Evolutionary conservation across 768 basidiomycete genomes (phyloP).

Genomic region (Wakefieldia striispora): DNA sequence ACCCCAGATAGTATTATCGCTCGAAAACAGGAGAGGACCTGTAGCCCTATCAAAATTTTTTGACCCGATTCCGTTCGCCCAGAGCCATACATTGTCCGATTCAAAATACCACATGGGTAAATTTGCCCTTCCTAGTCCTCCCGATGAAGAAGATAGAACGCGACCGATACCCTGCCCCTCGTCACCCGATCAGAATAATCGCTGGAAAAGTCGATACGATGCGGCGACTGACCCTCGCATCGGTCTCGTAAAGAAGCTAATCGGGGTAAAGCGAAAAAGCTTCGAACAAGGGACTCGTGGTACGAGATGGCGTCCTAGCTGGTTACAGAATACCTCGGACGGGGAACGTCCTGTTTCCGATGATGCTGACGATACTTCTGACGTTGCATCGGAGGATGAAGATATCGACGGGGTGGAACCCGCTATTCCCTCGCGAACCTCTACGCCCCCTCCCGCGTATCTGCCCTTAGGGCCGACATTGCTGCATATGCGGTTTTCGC

Average conservation of each 20-base stretch:
- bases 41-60: slow-evolving; percentile 40
- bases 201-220: slow-evolving; percentile 56
- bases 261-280: slow-evolving; percentile 67
- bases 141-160: slow-evolving; percentile 46
- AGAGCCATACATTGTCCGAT: slow-evolving; percentile 59
- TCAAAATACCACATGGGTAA: slow-evolving; percentile 75
- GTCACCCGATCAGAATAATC: slow-evolving; percentile 19
- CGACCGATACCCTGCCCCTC: slow-evolving; percentile 22
- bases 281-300: slow-evolving; percentile 36
- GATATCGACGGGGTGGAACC: slow-evolving; percentile 33
- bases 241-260: slow-evolving; percentile 63
- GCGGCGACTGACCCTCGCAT: slow-evolving; percentile 70
- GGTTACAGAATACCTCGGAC: slow-evolving; percentile 53
- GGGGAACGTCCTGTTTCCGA: slow-evolving; percentile 31
- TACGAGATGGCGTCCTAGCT: slow-evolving; percentile 38
- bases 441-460: slow-evolving; percentile 70
- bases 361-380: slow-evolving; percentile 38
- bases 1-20: slow-evolving; percentile 50
- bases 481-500: slow-evolving; percentile 66
- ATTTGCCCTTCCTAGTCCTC: slow-evolving; percentile 66
- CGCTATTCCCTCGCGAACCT: slow-evolving; percentile 45
- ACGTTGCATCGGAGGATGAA: slow-evolving; percentile 40
- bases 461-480: slow-evolving; percentile 69
- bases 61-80: slow-evolving; percentile 74
- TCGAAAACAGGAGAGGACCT: slow-evolving; percentile 17